Base-by-base conservation (phyloP, 306 rosid species). In the Quercus parvula region DNA sequence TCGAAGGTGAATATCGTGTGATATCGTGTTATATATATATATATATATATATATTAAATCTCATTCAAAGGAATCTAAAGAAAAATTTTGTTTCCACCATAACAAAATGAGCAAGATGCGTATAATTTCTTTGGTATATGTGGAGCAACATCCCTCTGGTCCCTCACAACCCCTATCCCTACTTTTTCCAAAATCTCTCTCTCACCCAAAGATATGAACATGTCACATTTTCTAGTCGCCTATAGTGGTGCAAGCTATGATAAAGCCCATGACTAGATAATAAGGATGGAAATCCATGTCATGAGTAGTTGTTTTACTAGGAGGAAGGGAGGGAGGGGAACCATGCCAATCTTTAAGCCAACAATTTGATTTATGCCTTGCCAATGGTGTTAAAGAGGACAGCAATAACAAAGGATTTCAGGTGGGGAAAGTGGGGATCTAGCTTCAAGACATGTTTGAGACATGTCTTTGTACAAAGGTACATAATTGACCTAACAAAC, bases 381-480 rank as follows among this genome's bases (percentile, higher is more conserved):
- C 77, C 75, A 62, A 28, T 71, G 66, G 80, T 84, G 59, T 68
- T 79, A 1, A 19, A 30, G 33, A 74, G 74, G 75, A 80, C 75
- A 41, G 38, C 51, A 81, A 73, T 57, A 35, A 75, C 25, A 75
- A 77, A 67, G 64, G 76, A 62, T 46, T 41, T 41, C 64, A 68
- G 11, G 46, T 24, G 46, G 27, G 41, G 81, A 80, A 63, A 30
- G 12, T 75, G 81, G 66, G 77, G 12, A 70, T 74, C 79, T 89
- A 77, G 89, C 88, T 79, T 79, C 49, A 83, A 88, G 83, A 89
- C 97, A 91, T 91, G 98, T 94, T 84, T 77, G 75, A 79, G 94
- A 94, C 97, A 90, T 91, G 98, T 90, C 80, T 79, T 82, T 85
- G 5, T 75, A 70, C 7, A 78, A 79, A 83, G 83, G 46, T 68